Evolutionary conservation across 2,329 filamentous ascomycete genomes (phyloP).

Genomic region (Beauveria brongniartii): DNA sequence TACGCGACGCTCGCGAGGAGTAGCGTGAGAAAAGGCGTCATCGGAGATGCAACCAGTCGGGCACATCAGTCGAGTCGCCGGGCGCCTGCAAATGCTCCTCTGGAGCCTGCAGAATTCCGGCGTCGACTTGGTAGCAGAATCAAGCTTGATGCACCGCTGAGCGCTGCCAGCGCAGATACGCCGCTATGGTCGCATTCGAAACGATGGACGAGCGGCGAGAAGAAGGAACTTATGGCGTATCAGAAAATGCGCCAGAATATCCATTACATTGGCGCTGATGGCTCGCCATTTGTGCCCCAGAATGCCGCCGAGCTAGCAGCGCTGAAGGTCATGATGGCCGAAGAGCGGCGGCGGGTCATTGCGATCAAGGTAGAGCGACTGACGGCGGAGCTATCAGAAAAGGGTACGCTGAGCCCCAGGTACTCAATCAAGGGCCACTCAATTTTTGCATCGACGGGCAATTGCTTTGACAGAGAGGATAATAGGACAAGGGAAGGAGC

Average conservation of each 20-base stretch:
- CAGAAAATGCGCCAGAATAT: slow-evolving; percentile 15
- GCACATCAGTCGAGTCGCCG: not conserved
- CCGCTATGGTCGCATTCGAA: slow-evolving; percentile 11
- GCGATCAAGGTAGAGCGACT: slow-evolving; percentile 6
- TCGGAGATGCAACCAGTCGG: not conserved
- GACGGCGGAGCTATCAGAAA: not conserved
- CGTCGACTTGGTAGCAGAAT: not conserved
- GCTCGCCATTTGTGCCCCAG: slow-evolving; percentile 16
- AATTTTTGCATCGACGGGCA: not conserved
- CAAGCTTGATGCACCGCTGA: not conserved
- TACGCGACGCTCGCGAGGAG: not conserved
- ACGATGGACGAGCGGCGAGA: slow-evolving; percentile 14
- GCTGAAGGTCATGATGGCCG: not conserved
- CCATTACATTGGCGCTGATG: slow-evolving; percentile 9
- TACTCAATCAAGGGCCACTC: not conserved
- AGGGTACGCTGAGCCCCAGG: not conserved
- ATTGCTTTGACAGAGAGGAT: not conserved
- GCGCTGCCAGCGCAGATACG: not conserved
- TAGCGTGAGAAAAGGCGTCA: not conserved
- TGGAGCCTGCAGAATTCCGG: not conserved
- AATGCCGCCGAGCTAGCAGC: slow-evolving; percentile 12
- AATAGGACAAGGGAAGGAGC: not conserved
- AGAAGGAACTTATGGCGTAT: slow-evolving; percentile 13
- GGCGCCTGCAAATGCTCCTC: not conserved
- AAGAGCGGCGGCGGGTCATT: slow-evolving; percentile 5